Percentiles rank a stretch among this genome's conserved stretches.
Conservation (phyloP, 345 rosid species). For the Dipteronia sinensis region DNA sequence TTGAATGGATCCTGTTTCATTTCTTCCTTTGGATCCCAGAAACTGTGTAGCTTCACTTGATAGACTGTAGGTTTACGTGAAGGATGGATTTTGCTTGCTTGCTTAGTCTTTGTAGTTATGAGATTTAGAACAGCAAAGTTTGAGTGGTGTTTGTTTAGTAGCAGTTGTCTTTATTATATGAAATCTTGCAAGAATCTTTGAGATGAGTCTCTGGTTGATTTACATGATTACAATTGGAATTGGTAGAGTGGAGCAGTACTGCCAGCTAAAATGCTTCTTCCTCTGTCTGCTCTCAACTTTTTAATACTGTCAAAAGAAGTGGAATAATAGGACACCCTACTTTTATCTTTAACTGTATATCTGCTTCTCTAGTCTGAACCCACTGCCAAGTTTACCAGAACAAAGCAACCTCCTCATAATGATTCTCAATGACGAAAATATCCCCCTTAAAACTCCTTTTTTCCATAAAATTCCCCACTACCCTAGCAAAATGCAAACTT, state of each 20-base stretch:
- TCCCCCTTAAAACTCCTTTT: not conserved
- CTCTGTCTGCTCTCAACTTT: not conserved
- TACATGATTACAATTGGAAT: not conserved
- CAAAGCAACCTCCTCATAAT: not conserved
- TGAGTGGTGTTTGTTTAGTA: not conserved
- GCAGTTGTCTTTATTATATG: not conserved
- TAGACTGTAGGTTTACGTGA: not conserved
- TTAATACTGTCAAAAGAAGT: not conserved
- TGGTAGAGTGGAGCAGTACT: not conserved
- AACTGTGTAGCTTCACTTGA: not conserved
- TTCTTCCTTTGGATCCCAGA: too few species aligned
- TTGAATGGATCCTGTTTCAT: too few species aligned
- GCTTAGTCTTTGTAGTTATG: not conserved
- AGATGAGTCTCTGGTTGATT: not conserved
- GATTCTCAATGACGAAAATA: not conserved
- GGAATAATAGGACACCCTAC: not conserved
- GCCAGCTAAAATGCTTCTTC: not conserved
- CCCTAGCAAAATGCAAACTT: too few species aligned
- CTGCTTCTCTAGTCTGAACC: not conserved
- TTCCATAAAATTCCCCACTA: too few species aligned
- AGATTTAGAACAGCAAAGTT: not conserved
- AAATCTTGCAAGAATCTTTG: not conserved
- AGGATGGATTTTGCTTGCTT: not conserved
- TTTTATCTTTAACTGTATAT: not conserved
- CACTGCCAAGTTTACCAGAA: conserved; percentile 5